phyloP scores from a whole-genome alignment of 1,284 basidiomycete species.

The Ceratobasidium theobromae region DNA sequence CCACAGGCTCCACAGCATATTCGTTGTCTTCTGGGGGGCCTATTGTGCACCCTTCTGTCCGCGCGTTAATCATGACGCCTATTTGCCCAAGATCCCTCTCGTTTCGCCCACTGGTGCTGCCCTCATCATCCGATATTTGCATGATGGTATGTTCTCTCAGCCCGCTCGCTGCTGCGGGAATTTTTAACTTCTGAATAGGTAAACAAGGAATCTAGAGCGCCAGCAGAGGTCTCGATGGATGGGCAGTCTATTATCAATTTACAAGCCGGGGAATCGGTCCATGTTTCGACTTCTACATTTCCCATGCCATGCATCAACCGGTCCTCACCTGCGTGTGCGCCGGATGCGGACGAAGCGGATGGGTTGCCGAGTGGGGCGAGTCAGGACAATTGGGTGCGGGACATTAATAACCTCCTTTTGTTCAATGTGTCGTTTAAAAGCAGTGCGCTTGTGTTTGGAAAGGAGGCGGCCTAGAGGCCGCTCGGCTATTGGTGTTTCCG shows the following conservation, averaged over 20 bases:
- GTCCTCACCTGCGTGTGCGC: conserved; percentile 12
- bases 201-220: conserved; percentile 78
- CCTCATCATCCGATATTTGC: conserved; percentile 76
- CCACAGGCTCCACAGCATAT: conserved; percentile 96
- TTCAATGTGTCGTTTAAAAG: conserved; percentile 75
- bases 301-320: not conserved
- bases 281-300: conserved; percentile 81
- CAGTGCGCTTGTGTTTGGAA: not conserved
- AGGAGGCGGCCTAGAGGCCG: not conserved
- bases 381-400: conserved; percentile 87
- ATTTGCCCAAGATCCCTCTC: conserved; percentile 93
- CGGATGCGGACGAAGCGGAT: not conserved
- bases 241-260: conserved; percentile 82
- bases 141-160: conserved; percentile 60
- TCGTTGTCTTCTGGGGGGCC: conserved; percentile 95
- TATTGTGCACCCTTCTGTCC: conserved; percentile 91
- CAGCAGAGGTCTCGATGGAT: conserved; percentile 91
- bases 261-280: conserved; percentile 79
- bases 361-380: not conserved
- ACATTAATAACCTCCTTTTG: conserved; percentile 91
- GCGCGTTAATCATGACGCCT: conserved; percentile 88
- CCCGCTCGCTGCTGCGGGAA: not conserved
- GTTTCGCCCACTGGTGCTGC: conserved; percentile 90
- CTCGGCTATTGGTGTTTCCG: not conserved
- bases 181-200: conserved; percentile 56